A percentile compares a stretch with the other conserved stretches of the same genome.
These are phyloP conservation scores for Hippophae rhamnoides DNA, from an alignment of 306 rosid genomes.

Conservation along the genomic window DNA sequence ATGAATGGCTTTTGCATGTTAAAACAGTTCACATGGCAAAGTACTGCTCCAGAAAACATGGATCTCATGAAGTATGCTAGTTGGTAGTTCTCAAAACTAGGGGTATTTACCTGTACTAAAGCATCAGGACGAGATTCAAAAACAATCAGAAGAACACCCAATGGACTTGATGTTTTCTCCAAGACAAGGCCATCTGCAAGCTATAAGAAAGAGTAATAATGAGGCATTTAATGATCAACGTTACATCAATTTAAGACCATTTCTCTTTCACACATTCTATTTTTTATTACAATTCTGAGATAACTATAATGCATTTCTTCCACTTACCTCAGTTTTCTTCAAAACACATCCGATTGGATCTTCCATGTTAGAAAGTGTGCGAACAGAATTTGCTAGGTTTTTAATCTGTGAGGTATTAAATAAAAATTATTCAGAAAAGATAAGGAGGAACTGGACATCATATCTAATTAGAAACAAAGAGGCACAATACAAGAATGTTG, in stretches of 20 bases:
- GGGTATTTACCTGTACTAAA: slow-evolving; percentile 64
- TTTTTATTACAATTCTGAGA: background rate
- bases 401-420: slow-evolving; percentile 48
- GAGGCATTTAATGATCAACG: slow-evolving; percentile 20
- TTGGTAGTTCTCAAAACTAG: background rate
- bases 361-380: slow-evolving; percentile 83
- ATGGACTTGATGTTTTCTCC: slow-evolving; percentile 89
- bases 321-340: slow-evolving; percentile 73
- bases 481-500: background rate
- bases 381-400: slow-evolving; percentile 68
- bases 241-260: background rate
- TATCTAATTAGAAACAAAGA: slow-evolving; percentile 1
- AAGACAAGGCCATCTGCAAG: slow-evolving; percentile 83
- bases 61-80: background rate
- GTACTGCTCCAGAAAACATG: background rate
- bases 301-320: slow-evolving; percentile 4
- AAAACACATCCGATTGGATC: slow-evolving; percentile 82
- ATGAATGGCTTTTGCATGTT: background rate
- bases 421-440: slow-evolving; percentile 18
- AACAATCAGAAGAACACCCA: slow-evolving; percentile 88
- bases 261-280: no score
- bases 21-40: background rate
- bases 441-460: slow-evolving; percentile 3
- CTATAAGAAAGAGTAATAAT: slow-evolving; percentile 33
- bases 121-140: slow-evolving; percentile 99